Evolutionary conservation across 257 asterid species (phyloP), one percentile per base, ranked within the genome.

Genomic region (Paraleonurus japonicus): DNA sequence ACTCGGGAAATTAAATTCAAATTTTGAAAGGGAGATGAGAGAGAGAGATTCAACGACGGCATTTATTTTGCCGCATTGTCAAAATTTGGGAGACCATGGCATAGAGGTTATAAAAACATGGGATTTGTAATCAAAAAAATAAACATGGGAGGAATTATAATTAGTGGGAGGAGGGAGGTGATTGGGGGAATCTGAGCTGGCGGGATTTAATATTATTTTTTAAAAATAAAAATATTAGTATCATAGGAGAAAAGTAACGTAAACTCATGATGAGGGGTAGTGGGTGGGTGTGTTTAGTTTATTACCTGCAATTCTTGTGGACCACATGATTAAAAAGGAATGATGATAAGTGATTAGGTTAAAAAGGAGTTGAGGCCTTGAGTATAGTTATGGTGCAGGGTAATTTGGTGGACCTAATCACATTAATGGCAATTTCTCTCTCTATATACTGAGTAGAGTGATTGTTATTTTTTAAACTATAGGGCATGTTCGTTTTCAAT

Each of bases 101-200:
- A 4, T 2, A 30, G 19, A 32, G 69, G 11, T 13, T 55, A 71
- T 45, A 45, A 51, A 69, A 65, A 53, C 60, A 55, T 24, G 71
- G 67, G 62, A 74, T 75, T 28, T 16, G 17, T 30, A n/a, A n/a
- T 30, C 3, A 2, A 30, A 0, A 6, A 6, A 32, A 9, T 7
- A 35, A 35, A 7, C 11, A 35, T 8, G 22, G 54, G 22, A 45
- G 53, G 53, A 45, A 45, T 2, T 20, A 13, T n/a, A 53, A 51
- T 20, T 19, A 10, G 15, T 20, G 63, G 17, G 5, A 26, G 17
- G 37, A 12, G 20, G 63, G 35, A 30, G 69, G 71, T 15, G 82
- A 80, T 71, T 76, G 85, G 80, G 82, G 88, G 90, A 76, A 80
- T 67, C 70, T 80, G 85, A 85, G 90, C 83, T 86, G 84, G 77